These are phyloP conservation scores for Saccharomyces mikatae DNA, from an alignment of 805 yeast genomes.

Conservation along the genomic window DNA sequence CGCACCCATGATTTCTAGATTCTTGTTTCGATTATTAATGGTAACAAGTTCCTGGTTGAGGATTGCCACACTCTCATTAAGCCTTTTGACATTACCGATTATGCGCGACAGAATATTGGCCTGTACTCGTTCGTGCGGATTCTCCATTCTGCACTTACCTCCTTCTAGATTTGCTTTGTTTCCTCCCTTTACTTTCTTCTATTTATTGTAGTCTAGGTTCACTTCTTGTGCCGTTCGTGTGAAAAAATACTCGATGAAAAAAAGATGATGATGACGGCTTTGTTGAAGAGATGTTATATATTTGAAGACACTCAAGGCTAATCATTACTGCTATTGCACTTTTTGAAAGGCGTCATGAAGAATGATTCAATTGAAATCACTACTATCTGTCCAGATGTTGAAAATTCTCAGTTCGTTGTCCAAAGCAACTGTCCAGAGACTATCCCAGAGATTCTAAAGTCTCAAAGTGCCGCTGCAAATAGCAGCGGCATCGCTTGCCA, in stretches of 20 bases:
- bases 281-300: not conserved
- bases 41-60: conserved; percentile 54
- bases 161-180: not conserved
- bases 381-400: conserved; percentile 29
- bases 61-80: conserved; percentile 61
- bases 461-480: conserved; percentile 2
- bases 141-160: conserved; percentile 47
- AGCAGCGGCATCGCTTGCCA: conserved; percentile 3
- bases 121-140: conserved; percentile 80
- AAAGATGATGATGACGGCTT: not conserved
- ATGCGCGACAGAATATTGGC: conserved; percentile 67
- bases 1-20: conserved; percentile 62
- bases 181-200: not conserved
- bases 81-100: conserved; percentile 64
- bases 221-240: not conserved
- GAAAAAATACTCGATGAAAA: not conserved
- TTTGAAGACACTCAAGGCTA: not conserved
- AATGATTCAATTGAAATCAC: conserved; percentile 25
- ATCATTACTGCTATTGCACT: not conserved
- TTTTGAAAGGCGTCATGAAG: conserved; percentile 13
- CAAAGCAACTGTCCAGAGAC: conserved; percentile 8
- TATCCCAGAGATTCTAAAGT: not conserved
- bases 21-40: conserved; percentile 58
- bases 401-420: conserved; percentile 25
- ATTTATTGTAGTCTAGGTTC: not conserved